Conservation (phyloP, 148 eudicot species). For the Pharnaceum exiguum region DNA sequence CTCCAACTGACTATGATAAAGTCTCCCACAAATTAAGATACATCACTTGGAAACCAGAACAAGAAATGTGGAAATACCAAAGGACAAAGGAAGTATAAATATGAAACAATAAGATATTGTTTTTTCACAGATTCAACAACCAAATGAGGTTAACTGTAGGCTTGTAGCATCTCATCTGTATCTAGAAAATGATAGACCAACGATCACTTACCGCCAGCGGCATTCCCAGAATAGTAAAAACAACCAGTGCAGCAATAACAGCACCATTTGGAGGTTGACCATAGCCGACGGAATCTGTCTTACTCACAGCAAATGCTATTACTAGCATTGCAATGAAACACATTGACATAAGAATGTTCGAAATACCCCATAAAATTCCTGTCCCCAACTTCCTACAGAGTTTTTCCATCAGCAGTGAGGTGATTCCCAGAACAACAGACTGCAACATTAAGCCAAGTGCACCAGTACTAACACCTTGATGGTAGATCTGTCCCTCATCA, state of each 20-base stretch:
- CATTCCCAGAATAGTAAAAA: constrained; percentile 80
- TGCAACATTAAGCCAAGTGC: constrained; percentile 91
- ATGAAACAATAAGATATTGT: too few relatives aligned
- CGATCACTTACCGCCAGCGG: constrained; percentile 91
- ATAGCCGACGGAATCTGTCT: constrained; percentile 27
- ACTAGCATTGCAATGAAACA: constrained; percentile 79
- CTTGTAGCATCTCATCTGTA: too few relatives aligned
- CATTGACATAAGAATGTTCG: constrained; percentile 76
- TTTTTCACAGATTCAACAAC: too few relatives aligned
- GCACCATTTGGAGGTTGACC: constrained; percentile 61
- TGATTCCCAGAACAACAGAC: constrained; percentile 75
- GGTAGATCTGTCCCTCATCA: constrained; percentile 63
- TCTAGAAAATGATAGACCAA: too few relatives aligned
- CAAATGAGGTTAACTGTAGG: too few relatives aligned
- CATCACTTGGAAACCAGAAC: too few relatives aligned
- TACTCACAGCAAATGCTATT: constrained; percentile 46
- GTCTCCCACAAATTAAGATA: too few relatives aligned
- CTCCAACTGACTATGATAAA: too few relatives aligned
- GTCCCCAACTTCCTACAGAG: constrained; percentile 83
- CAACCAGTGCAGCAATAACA: constrained; percentile 65
- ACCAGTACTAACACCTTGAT: constrained; percentile 87
- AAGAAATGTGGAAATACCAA: too few relatives aligned
- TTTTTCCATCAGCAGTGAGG: constrained; percentile 89
- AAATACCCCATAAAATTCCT: constrained; percentile 90
- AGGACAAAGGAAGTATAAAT: too few relatives aligned